Base-by-base conservation (phyloP, 2,329 filamentous ascomycete genomes). In the Tolypocladium nubicola region DNA sequence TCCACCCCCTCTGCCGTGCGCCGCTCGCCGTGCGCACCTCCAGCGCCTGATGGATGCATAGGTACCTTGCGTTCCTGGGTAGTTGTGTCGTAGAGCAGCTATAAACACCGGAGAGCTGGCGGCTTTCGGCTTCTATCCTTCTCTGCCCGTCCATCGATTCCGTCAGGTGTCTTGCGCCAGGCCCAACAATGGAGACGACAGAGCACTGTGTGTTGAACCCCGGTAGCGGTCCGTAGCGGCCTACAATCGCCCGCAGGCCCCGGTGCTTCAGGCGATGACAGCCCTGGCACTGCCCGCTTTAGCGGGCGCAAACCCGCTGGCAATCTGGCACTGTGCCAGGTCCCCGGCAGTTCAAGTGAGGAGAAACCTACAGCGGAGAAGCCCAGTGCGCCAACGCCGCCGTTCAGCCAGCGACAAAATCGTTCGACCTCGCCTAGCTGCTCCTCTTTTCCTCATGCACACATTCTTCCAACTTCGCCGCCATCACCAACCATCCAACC, bases 361-460 rank as follows among this genome's bases (percentile, higher is more conserved):
- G 40, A 45, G 53, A 43, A 45, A 37, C 54, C 41, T 47, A 56
- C 54, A 52, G 45, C 26, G 43, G 35, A 40, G 37, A 6, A 50
- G 54, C 26, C 37, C 47, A 41, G 56, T 43, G 56, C 52, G 52
- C 43, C 43, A 37, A n/a, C 43, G 35, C 35, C 35, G 39, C 50
- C 35, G 49, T 38, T 57, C 61, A 49, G 61, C 64, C 65, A 66
- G 64, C 67, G 70, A 71, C 72, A 73, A 74, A 73, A 72, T 73
- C 70, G 66, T 69, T 69, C 67, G 66, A 70, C 71, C 66, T 73
- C 67, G 62, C 65, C 66, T 65, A 64, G 66, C 70, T 60, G 60
- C 64, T 74, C 72, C 72, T 75, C 72, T 74, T 74, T 74, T 75
- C 72, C 70, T 69, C 70, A 70, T 72, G 67, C 71, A 73, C 72